Conservation (phyloP, 257 asterid species). For the Rauvolfia tetraphylla region DNA sequence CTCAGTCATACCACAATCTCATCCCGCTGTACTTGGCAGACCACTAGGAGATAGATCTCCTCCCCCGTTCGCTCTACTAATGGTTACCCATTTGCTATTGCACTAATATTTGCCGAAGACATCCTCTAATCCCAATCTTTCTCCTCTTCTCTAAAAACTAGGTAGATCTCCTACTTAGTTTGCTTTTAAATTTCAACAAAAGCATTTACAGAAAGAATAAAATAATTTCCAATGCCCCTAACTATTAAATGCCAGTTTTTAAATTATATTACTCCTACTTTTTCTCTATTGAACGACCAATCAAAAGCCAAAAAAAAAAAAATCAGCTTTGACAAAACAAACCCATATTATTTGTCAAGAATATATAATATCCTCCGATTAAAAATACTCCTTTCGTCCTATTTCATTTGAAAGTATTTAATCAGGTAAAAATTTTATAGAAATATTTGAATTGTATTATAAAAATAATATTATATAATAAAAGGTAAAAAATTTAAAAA, state of each 20-base stretch:
- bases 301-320: background rate
- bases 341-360: background rate
- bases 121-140: slow-evolving; percentile 50
- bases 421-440: too few species aligned
- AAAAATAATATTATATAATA: too few species aligned
- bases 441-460: too few species aligned
- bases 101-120: too few species aligned
- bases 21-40: slow-evolving; percentile 58
- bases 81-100: too few species aligned
- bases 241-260: background rate
- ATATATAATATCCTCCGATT: background rate
- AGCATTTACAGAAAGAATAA: background rate
- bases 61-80: too few species aligned
- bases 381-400: background rate
- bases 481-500: too few species aligned
- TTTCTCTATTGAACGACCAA: background rate
- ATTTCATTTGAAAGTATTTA: background rate
- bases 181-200: slow-evolving; percentile 41
- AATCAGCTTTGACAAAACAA: background rate
- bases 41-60: too few species aligned
- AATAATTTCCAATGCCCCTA: background rate
- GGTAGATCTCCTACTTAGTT: slow-evolving; percentile 47
- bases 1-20: slow-evolving; percentile 54
- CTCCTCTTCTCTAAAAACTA: slow-evolving; percentile 61
- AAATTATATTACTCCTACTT: background rate